Base-by-base conservation (phyloP, 164 flowering plant genomes). In the Brasenia schreberi region DNA sequence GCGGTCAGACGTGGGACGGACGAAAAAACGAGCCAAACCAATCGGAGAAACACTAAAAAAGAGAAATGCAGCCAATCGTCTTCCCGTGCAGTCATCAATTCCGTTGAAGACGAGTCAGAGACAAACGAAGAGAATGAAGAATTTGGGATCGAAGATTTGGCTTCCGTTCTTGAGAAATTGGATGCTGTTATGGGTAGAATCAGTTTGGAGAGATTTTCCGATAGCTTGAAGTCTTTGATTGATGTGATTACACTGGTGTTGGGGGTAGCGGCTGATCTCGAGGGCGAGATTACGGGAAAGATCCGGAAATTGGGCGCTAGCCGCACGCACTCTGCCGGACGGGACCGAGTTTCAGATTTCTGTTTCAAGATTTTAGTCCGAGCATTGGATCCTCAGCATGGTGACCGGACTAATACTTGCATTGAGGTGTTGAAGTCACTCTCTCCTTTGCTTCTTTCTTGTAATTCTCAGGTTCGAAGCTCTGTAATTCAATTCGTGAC, bases 181-280 rank as follows among this genome's bases (percentile, higher is more conserved):
- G 83, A 76, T 43, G 65, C 66, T 4, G 85, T 88, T 0, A 56
- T 89, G 60, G 80, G 73, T 62, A 71, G 80, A 72, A 73, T 95
- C 67, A 88, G 89, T 79, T 73, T 95, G 64, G 80, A 77, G 62
- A 71, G 97, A 69, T 95, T 91, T 77, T 85, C 92, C 0, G 99
- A 95, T 73, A 71, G 84, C 75, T 76, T 95, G 74, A 95, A 87
- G 75, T 79, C 84, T 61, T 80, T 92, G 74, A 75, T 89, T 52
- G 94, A 88, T 43, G 87, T 92, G 0, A 71, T 82, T 3, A 80
- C 78, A 14, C 90, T 84, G 63, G 53, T 45, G 53, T 45, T 45
- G 53, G 53, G 7, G 11, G 53, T 45, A 45, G 53, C 53, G 7
- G 53, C 53, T 12, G 53, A 45, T 7, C 6, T 45, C 53, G 53